These are phyloP conservation scores for Pyricularia pennisetigena DNA, from an alignment of 2,329 filamentous ascomycete genomes.

Conservation along the genomic window DNA sequence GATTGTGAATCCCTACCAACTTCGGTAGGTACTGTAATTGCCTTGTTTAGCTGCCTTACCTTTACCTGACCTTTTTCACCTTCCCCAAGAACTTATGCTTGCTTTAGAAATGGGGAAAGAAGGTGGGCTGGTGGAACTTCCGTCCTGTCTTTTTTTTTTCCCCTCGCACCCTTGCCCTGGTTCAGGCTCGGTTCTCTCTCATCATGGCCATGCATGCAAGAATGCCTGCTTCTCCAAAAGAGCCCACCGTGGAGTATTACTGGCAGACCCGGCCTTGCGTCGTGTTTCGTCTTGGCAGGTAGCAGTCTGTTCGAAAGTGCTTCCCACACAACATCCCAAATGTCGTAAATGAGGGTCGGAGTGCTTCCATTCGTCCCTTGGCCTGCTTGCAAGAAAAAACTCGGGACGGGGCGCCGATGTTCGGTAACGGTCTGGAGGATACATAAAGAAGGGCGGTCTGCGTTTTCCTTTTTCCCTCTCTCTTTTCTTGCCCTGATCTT, in stretches of 20 bases:
- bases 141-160: neutral
- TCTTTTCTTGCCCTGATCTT: neutral
- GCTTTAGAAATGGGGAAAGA: neutral
- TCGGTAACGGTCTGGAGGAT: neutral
- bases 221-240: neutral
- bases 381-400: neutral
- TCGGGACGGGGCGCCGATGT: neutral
- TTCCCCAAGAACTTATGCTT: neutral
- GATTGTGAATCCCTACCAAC: neutral
- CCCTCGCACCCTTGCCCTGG: neutral
- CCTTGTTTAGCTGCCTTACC: no score
- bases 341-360: neutral
- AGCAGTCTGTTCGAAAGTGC: neutral
- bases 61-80: neutral
- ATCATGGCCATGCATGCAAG: neutral
- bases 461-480: neutral
- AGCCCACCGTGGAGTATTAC: neutral
- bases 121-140: neutral
- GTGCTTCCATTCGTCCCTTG: neutral
- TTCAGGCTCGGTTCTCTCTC: neutral
- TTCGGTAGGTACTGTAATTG: neutral
- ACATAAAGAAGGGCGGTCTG: neutral
- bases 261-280: neutral
- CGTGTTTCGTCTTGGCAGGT: neutral
- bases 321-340: neutral